These are phyloP conservation scores for Penicillium paneum DNA, from an alignment of 2,329 filamentous ascomycete genomes.

Conservation along the genomic window DNA sequence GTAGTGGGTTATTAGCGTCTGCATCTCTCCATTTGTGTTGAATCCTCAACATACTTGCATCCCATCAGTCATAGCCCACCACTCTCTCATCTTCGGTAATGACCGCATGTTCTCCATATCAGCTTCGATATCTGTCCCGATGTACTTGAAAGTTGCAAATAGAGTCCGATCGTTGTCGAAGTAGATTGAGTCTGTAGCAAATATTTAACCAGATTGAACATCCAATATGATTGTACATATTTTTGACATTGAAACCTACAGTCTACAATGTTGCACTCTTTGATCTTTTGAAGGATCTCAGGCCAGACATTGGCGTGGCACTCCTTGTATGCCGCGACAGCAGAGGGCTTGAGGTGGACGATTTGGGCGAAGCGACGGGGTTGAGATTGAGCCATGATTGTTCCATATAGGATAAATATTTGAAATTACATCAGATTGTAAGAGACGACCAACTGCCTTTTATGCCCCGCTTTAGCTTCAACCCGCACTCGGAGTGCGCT, in stretches of 20 bases:
- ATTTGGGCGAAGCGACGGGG: conserved; percentile 63
- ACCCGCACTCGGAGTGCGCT: conserved; percentile 24
- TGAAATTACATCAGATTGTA: background rate
- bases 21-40: background rate
- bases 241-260: conserved; percentile 48
- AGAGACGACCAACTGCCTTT: background rate
- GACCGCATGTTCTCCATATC: conserved; percentile 75
- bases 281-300: conserved; percentile 71
- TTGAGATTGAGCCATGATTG: conserved; percentile 18
- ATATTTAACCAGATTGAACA: background rate
- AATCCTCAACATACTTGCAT: conserved; percentile 55
- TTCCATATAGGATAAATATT: background rate
- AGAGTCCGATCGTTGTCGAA: conserved; percentile 67
- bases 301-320: conserved; percentile 74
- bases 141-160: conserved; percentile 75
- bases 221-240: too few relatives aligned
- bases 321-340: conserved; percentile 66
- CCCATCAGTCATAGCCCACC: conserved; percentile 77
- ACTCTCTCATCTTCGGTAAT: conserved; percentile 69
- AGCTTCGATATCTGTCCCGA: conserved; percentile 67
- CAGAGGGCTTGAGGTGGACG: conserved; percentile 66
- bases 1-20: background rate
- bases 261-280: conserved; percentile 70
- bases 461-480: conserved; percentile 17
- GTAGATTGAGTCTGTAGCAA: conserved; percentile 61